Percentiles rank a stretch among this genome's conserved stretches.
phyloP scores from a whole-genome alignment of 1,284 basidiomycete species.

The Trametes sp. region DNA sequence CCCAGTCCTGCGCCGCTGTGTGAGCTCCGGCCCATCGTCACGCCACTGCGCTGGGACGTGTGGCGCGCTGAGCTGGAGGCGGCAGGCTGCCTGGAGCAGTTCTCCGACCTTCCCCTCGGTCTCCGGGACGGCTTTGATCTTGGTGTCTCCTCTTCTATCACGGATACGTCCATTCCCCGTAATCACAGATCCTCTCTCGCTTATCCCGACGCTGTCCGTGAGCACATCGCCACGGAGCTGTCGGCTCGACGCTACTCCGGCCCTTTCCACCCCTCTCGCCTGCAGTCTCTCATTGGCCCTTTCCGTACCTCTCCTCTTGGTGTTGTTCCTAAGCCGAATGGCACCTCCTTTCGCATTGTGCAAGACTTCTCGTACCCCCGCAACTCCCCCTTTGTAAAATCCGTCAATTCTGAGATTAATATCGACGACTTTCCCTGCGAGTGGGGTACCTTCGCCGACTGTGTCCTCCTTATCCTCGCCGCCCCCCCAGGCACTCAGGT shows the following conservation, averaged over 20 bases:
- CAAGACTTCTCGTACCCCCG: slow-evolving; percentile 49
- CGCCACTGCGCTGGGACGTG: too few species aligned
- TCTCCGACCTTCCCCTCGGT: too few species aligned
- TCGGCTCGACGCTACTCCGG: slow-evolving; percentile 44
- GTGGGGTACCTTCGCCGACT: slow-evolving; percentile 46
- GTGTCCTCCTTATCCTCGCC: slow-evolving; percentile 31
- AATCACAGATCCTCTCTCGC: too few species aligned
- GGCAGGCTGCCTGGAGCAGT: too few species aligned
- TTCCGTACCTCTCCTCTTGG: slow-evolving; percentile 48
- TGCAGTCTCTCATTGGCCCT: slow-evolving; percentile 46
- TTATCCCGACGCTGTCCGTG: too few species aligned
- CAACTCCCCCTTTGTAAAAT: slow-evolving; percentile 29
- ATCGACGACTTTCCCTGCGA: slow-evolving; percentile 43
- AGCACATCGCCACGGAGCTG: slow-evolving; percentile 44
- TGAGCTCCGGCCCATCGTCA: too few species aligned
- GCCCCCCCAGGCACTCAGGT: slow-evolving; percentile 41
- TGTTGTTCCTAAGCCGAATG: slow-evolving; percentile 45
- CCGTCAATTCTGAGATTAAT: slow-evolving; percentile 41
- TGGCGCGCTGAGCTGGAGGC: too few species aligned
- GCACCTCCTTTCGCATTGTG: slow-evolving; percentile 40
- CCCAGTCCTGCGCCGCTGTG: too few species aligned
- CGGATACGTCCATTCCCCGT: too few species aligned
- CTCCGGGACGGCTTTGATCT: too few species aligned
- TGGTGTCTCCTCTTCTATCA: too few species aligned
- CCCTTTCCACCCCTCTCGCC: slow-evolving; percentile 34